These are phyloP conservation scores for Ganoderma leucocontextum DNA, from an alignment of 1,284 basidiomycete genomes.

Conservation along the genomic window DNA sequence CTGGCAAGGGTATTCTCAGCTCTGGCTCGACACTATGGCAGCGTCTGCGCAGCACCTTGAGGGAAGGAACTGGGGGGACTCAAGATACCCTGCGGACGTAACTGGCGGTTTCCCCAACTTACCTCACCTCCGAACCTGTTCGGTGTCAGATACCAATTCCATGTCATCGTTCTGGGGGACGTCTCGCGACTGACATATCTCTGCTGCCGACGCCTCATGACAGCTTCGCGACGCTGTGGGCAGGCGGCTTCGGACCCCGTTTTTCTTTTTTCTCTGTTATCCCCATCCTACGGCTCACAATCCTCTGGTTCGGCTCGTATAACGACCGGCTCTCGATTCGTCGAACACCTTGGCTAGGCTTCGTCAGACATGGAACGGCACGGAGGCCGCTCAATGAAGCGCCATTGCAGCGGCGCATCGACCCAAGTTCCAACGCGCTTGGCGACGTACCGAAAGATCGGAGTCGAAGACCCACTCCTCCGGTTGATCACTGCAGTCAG, in stretches of 20 bases:
- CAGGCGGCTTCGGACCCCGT: not conserved
- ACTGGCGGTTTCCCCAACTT: constrained; percentile 11
- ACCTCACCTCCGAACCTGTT: not conserved
- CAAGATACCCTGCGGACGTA: constrained; percentile 12
- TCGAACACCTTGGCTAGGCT: constrained; percentile 27
- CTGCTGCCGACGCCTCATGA: not conserved
- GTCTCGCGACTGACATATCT: not conserved
- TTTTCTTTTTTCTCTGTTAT: constrained; percentile 1
- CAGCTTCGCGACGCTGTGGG: not conserved
- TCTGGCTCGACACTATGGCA: constrained; percentile 18
- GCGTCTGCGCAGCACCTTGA: constrained; percentile 7
- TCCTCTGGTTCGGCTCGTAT: constrained; percentile 12
- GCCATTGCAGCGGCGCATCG: constrained; percentile 5
- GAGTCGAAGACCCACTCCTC: constrained; percentile 20
- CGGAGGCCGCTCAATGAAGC: not conserved
- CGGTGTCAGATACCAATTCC: constrained; percentile 1
- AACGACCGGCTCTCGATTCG: constrained; percentile 29
- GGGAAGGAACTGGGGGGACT: constrained; percentile 3
- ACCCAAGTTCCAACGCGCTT: not conserved
- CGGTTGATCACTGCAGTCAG: constrained; percentile 4
- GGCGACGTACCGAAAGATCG: constrained; percentile 26
- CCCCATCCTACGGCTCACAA: not conserved
- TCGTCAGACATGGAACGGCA: not conserved
- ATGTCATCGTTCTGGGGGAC: not conserved
- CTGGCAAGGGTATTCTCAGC: not conserved